Evolutionary conservation across 176 grass and related monocot genomes (phyloP), one percentile per base, ranked within the genome.

Genomic region (Puya raimondii): DNA sequence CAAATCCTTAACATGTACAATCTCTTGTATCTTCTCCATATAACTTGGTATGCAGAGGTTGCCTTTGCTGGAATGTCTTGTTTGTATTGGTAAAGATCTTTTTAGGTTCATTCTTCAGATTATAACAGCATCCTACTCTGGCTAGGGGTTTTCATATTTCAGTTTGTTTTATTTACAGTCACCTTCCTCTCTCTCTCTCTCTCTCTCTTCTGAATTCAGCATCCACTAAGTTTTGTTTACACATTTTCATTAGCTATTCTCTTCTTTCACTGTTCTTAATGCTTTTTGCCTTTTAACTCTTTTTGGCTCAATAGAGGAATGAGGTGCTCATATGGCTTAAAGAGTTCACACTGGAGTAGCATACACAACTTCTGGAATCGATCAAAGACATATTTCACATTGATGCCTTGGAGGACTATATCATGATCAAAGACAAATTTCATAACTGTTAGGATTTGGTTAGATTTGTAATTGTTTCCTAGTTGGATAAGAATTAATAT

Each of bases 291-390:
- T 48, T 48, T 63, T n/a, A 7, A 42, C 11, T 64, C 27, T 42
- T 48, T 16, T 3, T 48, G 65, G 65, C 27, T 67, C 14, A 7
- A 67, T 10, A 67, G 65, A 67, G 65, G 27, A 67, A 48, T 67
- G 65, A 67, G 27, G 65, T 67, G 65, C 65, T 67, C 26, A 48
- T 48, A 67, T 67, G 65, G 65, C 65, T 67, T 67, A 16, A 47
- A 1, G 65, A 48, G 13, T 67, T 48, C 29, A 48, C 11, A 67
- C 25, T 67, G 16, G 64, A 66, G 15, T 66, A 67, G 65, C 0
- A 10, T 67, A 13, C 16, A 48, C 1, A 48, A 59, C 20, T 59
- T 59, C 54, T 20, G 54, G 54, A 42, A 8, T 42, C 0, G 33
- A 59, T 17, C 54, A 20, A 59, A 59, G 54, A 20, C 18, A 58